Percentiles rank a stretch among this genome's conserved stretches.
Conservation (phyloP, 768 basidiomycete species). For the Suillus paluster region DNA sequence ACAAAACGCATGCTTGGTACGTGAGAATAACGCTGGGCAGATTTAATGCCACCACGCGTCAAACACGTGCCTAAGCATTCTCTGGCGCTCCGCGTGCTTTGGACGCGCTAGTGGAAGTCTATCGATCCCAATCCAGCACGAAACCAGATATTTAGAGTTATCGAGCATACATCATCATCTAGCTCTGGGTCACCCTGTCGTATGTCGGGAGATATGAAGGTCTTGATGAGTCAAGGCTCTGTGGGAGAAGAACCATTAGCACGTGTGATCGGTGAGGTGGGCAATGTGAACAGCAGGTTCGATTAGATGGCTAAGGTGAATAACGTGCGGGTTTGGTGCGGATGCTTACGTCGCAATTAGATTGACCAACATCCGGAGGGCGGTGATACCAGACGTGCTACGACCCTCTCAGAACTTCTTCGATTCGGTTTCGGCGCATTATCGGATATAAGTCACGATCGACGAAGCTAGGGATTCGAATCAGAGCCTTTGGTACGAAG, state of each 20-base stretch:
- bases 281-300: neutral
- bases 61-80: neutral
- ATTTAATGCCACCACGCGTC: neutral
- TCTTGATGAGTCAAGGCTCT: neutral
- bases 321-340: constrained; percentile 4
- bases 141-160: neutral
- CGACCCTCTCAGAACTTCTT: neutral
- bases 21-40: neutral
- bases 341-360: neutral
- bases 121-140: neutral
- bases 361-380: neutral
- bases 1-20: neutral
- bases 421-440: neutral
- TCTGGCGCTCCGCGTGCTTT: neutral
- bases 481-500: neutral
- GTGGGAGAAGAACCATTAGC: constrained; percentile 3
- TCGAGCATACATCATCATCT: neutral
- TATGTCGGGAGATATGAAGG: neutral
- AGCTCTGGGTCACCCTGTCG: neutral
- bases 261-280: constrained; percentile 10
- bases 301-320: constrained; percentile 5
- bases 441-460: neutral
- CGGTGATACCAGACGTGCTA: neutral
- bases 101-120: neutral
- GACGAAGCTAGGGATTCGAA: neutral